These are phyloP conservation scores for Trichosanthes truncata DNA, from an alignment of 306 rosid species.

Conservation along the genomic window DNA sequence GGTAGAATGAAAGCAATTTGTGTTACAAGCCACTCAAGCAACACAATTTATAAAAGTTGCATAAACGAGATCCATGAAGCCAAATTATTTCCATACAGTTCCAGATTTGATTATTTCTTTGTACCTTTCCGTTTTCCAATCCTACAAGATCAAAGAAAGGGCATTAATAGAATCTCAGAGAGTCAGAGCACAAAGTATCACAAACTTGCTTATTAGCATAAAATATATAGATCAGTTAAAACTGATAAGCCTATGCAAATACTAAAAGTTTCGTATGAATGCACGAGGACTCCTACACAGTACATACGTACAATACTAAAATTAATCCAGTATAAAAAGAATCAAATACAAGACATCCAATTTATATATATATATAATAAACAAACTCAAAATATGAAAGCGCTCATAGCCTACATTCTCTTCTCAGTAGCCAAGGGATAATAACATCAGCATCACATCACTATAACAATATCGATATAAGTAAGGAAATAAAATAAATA, in stretches of 20 bases:
- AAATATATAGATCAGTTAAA: neutral
- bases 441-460: neutral
- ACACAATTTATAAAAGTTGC: neutral
- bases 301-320: neutral
- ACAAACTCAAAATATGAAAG: neutral
- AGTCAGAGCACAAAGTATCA: neutral
- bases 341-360: neutral
- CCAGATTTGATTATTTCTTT: conserved; percentile 95
- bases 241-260: neutral
- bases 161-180: neutral
- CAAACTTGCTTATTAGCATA: neutral
- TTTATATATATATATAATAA: neutral
- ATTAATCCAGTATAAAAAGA: neutral
- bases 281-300: neutral
- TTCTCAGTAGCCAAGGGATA: neutral
- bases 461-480: neutral
- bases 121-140: conserved; percentile 97
- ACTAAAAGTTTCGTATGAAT: neutral
- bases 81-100: conserved; percentile 44
- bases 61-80: conserved; percentile 4
- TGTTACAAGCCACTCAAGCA: conserved; percentile 1
- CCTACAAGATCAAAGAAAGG: conserved; percentile 38
- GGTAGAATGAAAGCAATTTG: conserved; percentile 8
- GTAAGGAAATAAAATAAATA: neutral
- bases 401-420: neutral